Base-by-base conservation (phyloP, 129 eudicot genomes). In the Glebionis coronaria region DNA sequence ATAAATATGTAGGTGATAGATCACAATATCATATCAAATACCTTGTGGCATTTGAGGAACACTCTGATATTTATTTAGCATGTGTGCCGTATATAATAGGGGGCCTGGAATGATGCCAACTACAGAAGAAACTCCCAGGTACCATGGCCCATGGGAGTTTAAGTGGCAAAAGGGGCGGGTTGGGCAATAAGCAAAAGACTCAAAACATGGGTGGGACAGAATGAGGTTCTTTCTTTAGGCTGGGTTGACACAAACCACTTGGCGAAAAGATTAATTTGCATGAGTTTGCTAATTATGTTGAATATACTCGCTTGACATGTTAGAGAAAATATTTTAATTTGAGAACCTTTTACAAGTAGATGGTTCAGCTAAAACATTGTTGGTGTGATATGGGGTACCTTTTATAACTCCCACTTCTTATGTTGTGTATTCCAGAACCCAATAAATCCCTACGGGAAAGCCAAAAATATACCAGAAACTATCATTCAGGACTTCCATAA, bases 111-210 rank as follows among this genome's bases (percentile, higher is more conserved):
- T 75, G 71, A 90, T 90, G 97, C 97, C 97, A 31, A 90, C 87
- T 61, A 90, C 91, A 19, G 97, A 90, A 83, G 88, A 80, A 80
- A 90, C 95, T 16, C 95, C 91, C 95, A 90, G 84, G 96, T 89
- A 78, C 64, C 50, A 61, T 50, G 25, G 25, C 25, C 25, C 25
- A 23, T 23, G 54, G 52, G 59, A 9, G 13, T 61, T n/a, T 68
- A 50, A 18, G 20, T 28, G 21, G 7, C 42, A 12, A 58, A 58
- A 58, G 14, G 63, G 10, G 18, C n/a, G 45, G 44, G 44, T 23
- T 2, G 4, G 63, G 42, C 10, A 14, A 23, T 23, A 23, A 2
- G 25, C 25, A 23, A 23, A 23, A 23, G 25, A 23, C 25, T 23
- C 25, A 23, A 23, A 23, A 23, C 25, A 23, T 23, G 25, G 25